Percentiles rank a stretch among this genome's conserved stretches.
Conservation (phyloP, 169 alveolate genomes). For the Fabrea salina region DNA sequence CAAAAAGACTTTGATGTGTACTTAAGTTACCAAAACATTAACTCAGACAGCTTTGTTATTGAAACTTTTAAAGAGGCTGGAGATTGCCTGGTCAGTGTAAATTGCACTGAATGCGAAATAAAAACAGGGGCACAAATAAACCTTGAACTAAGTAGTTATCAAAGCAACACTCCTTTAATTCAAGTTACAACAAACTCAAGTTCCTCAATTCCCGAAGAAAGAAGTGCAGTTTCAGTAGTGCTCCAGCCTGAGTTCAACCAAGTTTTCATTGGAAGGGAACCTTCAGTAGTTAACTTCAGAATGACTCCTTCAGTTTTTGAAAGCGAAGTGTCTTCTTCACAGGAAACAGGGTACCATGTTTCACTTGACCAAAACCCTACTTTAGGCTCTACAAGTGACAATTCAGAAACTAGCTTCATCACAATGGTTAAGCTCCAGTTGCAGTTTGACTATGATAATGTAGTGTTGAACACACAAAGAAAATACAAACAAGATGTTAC, state of each 20-base stretch:
- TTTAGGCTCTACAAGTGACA: background rate
- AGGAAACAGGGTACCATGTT: conserved; percentile 12
- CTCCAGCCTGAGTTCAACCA: background rate
- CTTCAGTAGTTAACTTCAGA: background rate
- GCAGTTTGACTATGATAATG: background rate
- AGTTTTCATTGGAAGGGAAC: background rate
- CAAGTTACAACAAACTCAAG: background rate
- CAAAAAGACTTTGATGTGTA: too few relatives aligned
- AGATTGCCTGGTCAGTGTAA: background rate
- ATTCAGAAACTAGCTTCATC: background rate
- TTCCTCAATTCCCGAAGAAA: conserved; percentile 20
- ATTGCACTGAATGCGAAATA: background rate
- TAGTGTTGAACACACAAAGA: background rate
- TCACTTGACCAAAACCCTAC: background rate
- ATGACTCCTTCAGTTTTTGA: background rate
- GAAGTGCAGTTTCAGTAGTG: background rate
- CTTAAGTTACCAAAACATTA: too few relatives aligned
- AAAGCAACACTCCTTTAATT: background rate
- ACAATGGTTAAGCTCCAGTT: background rate
- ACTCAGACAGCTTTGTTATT: too few relatives aligned
- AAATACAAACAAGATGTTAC: background rate
- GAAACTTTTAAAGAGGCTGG: too few relatives aligned
- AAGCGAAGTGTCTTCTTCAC: background rate
- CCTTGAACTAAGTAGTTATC: background rate
- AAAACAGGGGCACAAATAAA: background rate